These are phyloP conservation scores for Diutina pseudorugosa DNA, from an alignment of 1,139 yeast genomes.

Conservation along the genomic window DNA sequence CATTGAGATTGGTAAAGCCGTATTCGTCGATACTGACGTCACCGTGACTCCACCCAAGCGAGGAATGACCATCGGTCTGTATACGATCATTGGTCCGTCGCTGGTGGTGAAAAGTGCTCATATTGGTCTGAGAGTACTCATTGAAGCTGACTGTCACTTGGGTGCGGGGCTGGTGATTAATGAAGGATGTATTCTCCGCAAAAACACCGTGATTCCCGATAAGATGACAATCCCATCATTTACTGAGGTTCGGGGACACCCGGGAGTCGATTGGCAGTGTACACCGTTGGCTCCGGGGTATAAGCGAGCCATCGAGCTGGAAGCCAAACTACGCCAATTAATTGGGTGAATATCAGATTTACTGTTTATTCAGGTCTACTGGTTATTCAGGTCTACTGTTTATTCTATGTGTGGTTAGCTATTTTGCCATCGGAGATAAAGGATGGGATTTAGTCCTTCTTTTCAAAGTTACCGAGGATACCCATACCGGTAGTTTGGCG, in stretches of 20 bases:
- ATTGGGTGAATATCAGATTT: constrained; percentile 10
- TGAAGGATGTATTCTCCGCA: constrained; percentile 47
- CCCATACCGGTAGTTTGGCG: constrained; percentile 8
- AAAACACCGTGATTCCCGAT: constrained; percentile 40
- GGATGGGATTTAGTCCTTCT: constrained; percentile 11
- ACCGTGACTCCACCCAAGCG: constrained; percentile 22
- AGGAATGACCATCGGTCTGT: constrained; percentile 36
- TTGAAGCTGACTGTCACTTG: constrained; percentile 31
- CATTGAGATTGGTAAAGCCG: constrained; percentile 42
- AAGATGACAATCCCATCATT: constrained; percentile 49
- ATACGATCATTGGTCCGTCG: constrained; percentile 37
- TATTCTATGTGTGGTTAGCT: no score
- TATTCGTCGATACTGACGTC: constrained; percentile 22
- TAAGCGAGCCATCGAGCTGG: constrained; percentile 28
- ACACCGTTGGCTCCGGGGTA: constrained; percentile 25
- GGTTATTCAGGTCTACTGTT: neutral
- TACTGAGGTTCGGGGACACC: constrained; percentile 34
- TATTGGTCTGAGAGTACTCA: constrained; percentile 46
- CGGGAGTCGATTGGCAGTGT: constrained; percentile 20
- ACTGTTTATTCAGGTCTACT: neutral
- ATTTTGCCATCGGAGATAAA: no score
- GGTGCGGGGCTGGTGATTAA: constrained; percentile 40
- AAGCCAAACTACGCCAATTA: constrained; percentile 25
- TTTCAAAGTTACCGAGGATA: constrained; percentile 12
- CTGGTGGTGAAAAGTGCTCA: constrained; percentile 30